A percentile compares a stretch with the other conserved stretches of the same genome.
Conservation (phyloP, 2,329 filamentous ascomycete species). For the Paraphoma sp. region DNA sequence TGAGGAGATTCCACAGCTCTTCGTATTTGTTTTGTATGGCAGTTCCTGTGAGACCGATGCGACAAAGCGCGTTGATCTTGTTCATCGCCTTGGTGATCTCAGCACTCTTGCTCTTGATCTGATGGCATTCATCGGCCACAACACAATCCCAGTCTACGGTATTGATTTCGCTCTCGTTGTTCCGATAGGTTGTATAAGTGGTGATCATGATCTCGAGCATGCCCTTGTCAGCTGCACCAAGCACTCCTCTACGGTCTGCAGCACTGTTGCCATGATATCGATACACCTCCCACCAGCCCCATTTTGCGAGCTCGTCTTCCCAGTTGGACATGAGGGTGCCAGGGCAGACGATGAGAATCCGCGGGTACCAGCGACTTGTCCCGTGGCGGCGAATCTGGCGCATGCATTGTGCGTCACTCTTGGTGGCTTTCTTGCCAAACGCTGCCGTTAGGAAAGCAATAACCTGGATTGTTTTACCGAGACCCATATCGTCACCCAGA, state of each 20-base stretch:
- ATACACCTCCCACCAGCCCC: slow-evolving; percentile 96
- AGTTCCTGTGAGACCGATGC: slow-evolving; percentile 92
- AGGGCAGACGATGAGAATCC: slow-evolving; percentile 84
- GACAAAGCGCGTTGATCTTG: slow-evolving; percentile 86
- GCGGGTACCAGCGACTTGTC: slow-evolving; percentile 76
- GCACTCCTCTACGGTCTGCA: slow-evolving; percentile 70
- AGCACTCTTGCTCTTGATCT: slow-evolving; percentile 79
- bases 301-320: slow-evolving; percentile 82
- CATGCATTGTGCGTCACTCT: slow-evolving; percentile 85
- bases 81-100: slow-evolving; percentile 87
- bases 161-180: slow-evolving; percentile 80
- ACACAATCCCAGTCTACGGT: slow-evolving; percentile 91
- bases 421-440: slow-evolving; percentile 92
- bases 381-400: slow-evolving; percentile 75
- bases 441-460: slow-evolving; percentile 89
- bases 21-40: slow-evolving; percentile 98
- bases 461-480: slow-evolving; percentile 97
- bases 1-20: slow-evolving; percentile 92
- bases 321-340: slow-evolving; percentile 90
- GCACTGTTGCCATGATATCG: slow-evolving; percentile 72
- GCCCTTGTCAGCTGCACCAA: slow-evolving; percentile 76
- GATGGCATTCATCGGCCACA: slow-evolving; percentile 92
- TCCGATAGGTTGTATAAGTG: slow-evolving; percentile 86
- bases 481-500: slow-evolving; percentile 94
- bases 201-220: slow-evolving; percentile 90